Conservation (phyloP, 1,139 yeast species). For the Casaregolazyma suthepensis region DNA sequence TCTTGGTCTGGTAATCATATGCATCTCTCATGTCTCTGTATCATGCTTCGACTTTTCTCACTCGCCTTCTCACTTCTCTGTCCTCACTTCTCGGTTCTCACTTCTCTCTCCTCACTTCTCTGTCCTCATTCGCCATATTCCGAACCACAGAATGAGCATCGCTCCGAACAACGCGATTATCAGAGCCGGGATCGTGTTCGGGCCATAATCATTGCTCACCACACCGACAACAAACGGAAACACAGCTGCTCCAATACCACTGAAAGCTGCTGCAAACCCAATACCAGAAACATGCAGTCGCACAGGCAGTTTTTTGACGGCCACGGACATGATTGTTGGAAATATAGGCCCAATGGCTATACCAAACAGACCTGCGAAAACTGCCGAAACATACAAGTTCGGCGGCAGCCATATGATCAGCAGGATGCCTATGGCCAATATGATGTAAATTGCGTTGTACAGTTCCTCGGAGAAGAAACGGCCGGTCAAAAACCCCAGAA, state of each 20-base stretch:
- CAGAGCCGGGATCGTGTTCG: slow-evolving; percentile 28
- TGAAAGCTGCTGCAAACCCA: slow-evolving; percentile 72
- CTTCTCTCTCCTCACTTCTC: not conserved
- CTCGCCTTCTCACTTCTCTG: not conserved
- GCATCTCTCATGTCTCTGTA: not conserved
- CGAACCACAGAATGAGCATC: slow-evolving; percentile 26
- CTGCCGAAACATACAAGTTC: slow-evolving; percentile 25
- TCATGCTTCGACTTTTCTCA: not conserved
- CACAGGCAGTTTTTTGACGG: slow-evolving; percentile 57
- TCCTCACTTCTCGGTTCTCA: not conserved
- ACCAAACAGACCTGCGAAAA: slow-evolving; percentile 51
- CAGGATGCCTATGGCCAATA: slow-evolving; percentile 20
- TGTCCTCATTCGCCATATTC: slow-evolving; percentile 8
- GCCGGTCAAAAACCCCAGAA: slow-evolving; percentile 34
- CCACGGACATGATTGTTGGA: slow-evolving; percentile 66
- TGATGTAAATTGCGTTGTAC: slow-evolving; percentile 20
- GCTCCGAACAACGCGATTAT: slow-evolving; percentile 22
- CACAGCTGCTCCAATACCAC: slow-evolving; percentile 72
- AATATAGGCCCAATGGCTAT: slow-evolving; percentile 73
- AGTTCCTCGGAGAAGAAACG: slow-evolving; percentile 23
- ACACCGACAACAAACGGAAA: slow-evolving; percentile 31
- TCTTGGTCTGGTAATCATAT: not conserved
- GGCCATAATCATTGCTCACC: slow-evolving; percentile 26
- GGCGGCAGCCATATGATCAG: slow-evolving; percentile 28
- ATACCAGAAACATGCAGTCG: slow-evolving; percentile 60